Conservation (phyloP, 2,329 filamentous ascomycete genomes). For the Curvularia sp. region DNA sequence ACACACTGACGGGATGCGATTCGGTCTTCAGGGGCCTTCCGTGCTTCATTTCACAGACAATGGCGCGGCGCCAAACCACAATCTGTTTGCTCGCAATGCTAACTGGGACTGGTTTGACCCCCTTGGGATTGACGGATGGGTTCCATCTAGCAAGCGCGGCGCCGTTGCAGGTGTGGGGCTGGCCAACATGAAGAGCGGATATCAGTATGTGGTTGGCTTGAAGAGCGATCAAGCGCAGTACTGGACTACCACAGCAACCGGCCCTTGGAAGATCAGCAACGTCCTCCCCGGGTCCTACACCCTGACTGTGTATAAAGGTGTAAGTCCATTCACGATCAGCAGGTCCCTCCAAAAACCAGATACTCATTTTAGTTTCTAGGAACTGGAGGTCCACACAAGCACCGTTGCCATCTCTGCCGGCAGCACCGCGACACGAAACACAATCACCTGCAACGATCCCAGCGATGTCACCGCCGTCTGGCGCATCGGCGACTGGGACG, state of each 20-base stretch:
- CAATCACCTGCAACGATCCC: slow-evolving; percentile 57
- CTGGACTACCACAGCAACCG: slow-evolving; percentile 45
- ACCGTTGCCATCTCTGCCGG: slow-evolving; percentile 57
- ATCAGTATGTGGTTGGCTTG: slow-evolving; percentile 51
- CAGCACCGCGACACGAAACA: slow-evolving; percentile 56
- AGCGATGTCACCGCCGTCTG: slow-evolving; percentile 61
- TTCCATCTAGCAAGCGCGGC: slow-evolving; percentile 27
- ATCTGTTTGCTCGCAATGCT: slow-evolving; percentile 34
- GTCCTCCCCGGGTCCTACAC: slow-evolving; percentile 71
- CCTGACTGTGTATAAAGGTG: slow-evolving; percentile 66
- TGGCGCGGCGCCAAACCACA: slow-evolving; percentile 47
- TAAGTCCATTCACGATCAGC: not conserved
- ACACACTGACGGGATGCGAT: slow-evolving; percentile 53
- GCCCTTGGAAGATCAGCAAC: slow-evolving; percentile 64
- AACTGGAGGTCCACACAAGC: slow-evolving; percentile 44
- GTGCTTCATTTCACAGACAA: slow-evolving; percentile 53
- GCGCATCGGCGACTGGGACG: slow-evolving; percentile 70
- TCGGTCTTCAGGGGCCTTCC: slow-evolving; percentile 54
- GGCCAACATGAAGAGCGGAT: slow-evolving; percentile 51
- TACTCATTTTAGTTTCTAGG: slow-evolving; percentile 13
- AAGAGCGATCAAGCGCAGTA: slow-evolving; percentile 50
- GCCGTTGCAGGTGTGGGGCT: slow-evolving; percentile 37
- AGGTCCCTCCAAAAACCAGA: not conserved
- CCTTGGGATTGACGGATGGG: slow-evolving; percentile 35
- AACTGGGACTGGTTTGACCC: slow-evolving; percentile 34